Conservation (phyloP, 2,329 filamentous ascomycete species). For the Fusarium buxicola region DNA sequence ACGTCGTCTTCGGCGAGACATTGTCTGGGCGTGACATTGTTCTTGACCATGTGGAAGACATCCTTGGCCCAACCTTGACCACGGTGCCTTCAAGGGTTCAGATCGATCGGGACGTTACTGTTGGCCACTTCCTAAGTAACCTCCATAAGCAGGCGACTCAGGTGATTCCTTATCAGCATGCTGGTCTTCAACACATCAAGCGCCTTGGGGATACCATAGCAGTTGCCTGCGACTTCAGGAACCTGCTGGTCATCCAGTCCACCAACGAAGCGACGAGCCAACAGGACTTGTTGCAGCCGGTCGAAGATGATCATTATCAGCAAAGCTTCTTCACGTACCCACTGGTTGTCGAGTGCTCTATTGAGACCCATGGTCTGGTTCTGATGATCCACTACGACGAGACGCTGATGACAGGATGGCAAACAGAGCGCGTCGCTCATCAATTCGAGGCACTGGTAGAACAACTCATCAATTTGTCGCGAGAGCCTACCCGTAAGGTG, state of each 20-base stretch:
- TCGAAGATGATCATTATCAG: conserved; percentile 12
- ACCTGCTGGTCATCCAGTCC: conserved; percentile 47
- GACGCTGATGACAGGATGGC: conserved; percentile 20
- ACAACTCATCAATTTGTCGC: conserved; percentile 24
- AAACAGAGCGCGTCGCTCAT: conserved; percentile 15
- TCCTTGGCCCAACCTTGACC: conserved; percentile 34
- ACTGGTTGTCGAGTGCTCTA: conserved; percentile 38
- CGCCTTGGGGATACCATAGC: conserved; percentile 27
- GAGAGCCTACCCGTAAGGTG: conserved; percentile 9
- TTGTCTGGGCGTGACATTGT: conserved; percentile 31
- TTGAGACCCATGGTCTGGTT: conserved; percentile 12
- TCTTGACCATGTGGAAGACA: conserved; percentile 19
- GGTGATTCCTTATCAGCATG: conserved; percentile 46
- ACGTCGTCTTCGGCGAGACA: conserved; percentile 33
- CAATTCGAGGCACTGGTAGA: conserved; percentile 35
- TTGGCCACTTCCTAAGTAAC: conserved; percentile 1
- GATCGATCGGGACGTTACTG: conserved; percentile 1
- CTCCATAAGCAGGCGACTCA: conserved; percentile 9
- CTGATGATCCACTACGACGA: conserved; percentile 31
- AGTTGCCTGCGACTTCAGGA: conserved; percentile 42
- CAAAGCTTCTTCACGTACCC: conserved; percentile 43
- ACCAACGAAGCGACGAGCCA: background rate
- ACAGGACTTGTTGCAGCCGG: conserved; percentile 8
- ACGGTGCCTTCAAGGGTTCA: conserved; percentile 24
- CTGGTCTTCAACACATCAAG: conserved; percentile 49